Percentiles rank a stretch among this genome's conserved stretches.
These are phyloP conservation scores for Suillus placidus DNA, from an alignment of 768 basidiomycete species.

Conservation along the genomic window DNA sequence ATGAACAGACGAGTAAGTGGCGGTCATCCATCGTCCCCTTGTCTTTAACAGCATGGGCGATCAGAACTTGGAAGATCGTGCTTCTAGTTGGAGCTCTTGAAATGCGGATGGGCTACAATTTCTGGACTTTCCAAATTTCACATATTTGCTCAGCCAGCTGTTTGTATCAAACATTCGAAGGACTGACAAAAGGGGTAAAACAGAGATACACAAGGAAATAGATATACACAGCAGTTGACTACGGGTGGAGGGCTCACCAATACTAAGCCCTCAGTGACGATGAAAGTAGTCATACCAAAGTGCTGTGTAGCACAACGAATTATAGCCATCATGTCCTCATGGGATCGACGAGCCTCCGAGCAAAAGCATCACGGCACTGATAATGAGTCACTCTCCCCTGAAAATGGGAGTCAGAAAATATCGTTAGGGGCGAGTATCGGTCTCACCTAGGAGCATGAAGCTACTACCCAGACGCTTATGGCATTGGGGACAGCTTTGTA, in stretches of 20 bases:
- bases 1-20: background rate
- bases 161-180: background rate
- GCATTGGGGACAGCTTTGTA: slow-evolving; percentile 86
- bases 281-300: background rate
- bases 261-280: background rate
- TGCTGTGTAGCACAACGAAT: background rate
- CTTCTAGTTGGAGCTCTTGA: background rate
- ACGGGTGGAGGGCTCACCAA: background rate
- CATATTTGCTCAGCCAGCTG: background rate
- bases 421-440: background rate
- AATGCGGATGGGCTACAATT: background rate
- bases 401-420: background rate
- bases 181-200: background rate
- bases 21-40: background rate
- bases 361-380: slow-evolving; percentile 88
- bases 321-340: slow-evolving; percentile 6
- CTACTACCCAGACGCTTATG: slow-evolving; percentile 92
- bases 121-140: background rate
- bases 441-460: slow-evolving; percentile 82
- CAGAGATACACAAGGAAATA: background rate
- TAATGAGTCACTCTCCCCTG: slow-evolving; percentile 98
- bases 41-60: background rate
- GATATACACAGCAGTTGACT: background rate
- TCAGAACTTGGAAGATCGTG: background rate
- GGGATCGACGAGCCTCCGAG: slow-evolving; percentile 52